Evolutionary conservation across 2,329 filamentous ascomycete species (phyloP).

Genomic region (Neonectria ditissima): DNA sequence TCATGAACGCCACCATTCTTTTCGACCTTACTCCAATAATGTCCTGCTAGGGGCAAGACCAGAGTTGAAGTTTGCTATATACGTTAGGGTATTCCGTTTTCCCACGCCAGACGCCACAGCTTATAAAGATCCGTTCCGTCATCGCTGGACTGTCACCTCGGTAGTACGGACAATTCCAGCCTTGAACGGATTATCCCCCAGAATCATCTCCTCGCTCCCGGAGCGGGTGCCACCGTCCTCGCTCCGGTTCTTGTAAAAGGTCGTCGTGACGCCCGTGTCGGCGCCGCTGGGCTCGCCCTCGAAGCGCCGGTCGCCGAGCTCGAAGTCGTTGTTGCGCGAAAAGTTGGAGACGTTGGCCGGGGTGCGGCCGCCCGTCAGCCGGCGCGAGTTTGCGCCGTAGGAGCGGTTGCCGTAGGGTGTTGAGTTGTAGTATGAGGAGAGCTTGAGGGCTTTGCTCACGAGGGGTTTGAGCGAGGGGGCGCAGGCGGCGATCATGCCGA

Average conservation of each 20-base stretch:
- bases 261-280: constrained; percentile 14
- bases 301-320: constrained; percentile 28
- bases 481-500: constrained; percentile 55
- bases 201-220: constrained; percentile 30
- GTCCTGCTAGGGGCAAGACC: too few relatives aligned
- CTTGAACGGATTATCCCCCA: constrained; percentile 20
- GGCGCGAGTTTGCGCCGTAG: constrained; percentile 20
- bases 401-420: constrained; percentile 21
- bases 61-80: too few relatives aligned
- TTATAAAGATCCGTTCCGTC: background rate
- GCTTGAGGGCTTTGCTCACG: constrained; percentile 46
- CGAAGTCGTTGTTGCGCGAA: constrained; percentile 25
- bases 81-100: background rate
- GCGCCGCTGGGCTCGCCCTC: constrained; percentile 5
- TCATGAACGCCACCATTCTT: too few relatives aligned
- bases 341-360: constrained; percentile 11
- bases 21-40: too few relatives aligned
- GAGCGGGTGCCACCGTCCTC: constrained; percentile 14
- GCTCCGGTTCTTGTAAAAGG: constrained; percentile 22
- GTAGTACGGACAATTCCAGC: constrained; percentile 28
- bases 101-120: background rate
- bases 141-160: constrained; percentile 21
- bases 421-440: constrained; percentile 32
- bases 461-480: constrained; percentile 55
- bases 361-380: constrained; percentile 12